phyloP scores from a whole-genome alignment of 2,329 filamentous ascomycete species.

The Aureobasidium mangrovei region DNA sequence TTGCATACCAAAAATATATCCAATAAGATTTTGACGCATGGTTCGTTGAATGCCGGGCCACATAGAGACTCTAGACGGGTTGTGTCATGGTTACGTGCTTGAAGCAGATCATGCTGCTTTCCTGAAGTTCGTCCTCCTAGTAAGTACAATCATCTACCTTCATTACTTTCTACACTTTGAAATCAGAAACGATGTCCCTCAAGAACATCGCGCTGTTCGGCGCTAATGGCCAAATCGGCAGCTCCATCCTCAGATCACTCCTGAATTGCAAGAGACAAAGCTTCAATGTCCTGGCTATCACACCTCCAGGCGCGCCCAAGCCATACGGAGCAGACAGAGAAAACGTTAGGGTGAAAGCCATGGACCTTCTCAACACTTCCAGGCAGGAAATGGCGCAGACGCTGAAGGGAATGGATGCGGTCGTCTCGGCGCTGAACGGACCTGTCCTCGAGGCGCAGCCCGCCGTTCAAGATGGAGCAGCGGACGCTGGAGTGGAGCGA shows the following conservation, averaged over 20 bases:
- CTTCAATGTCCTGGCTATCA: constrained; percentile 17
- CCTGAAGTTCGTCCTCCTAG: too few species aligned
- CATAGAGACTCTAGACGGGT: too few species aligned
- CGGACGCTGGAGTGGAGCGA: constrained; percentile 12
- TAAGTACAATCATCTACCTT: too few species aligned
- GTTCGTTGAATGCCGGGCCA: too few species aligned
- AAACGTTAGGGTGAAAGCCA: constrained; percentile 15
- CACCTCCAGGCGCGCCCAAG: constrained; percentile 8
- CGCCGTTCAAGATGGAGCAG: constrained; percentile 13
- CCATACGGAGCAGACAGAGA: neutral
- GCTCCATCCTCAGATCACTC: constrained; percentile 15
- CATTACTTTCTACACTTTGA: too few species aligned
- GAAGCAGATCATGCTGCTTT: too few species aligned
- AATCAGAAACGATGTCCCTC: neutral
- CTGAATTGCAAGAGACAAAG: constrained; percentile 10
- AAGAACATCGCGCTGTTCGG: constrained; percentile 17
- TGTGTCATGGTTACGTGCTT: neutral
- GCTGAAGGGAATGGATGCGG: constrained; percentile 20
- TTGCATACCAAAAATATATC: too few species aligned
- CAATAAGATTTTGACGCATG: too few species aligned
- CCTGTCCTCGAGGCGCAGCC: constrained; percentile 17
- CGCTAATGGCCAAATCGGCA: constrained; percentile 18
- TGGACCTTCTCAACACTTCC: constrained; percentile 16
- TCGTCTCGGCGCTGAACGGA: constrained; percentile 22
- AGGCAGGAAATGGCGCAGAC: constrained; percentile 14